phyloP scores from a whole-genome alignment of 2,329 filamentous ascomycete species.

The Nemania serpens region DNA sequence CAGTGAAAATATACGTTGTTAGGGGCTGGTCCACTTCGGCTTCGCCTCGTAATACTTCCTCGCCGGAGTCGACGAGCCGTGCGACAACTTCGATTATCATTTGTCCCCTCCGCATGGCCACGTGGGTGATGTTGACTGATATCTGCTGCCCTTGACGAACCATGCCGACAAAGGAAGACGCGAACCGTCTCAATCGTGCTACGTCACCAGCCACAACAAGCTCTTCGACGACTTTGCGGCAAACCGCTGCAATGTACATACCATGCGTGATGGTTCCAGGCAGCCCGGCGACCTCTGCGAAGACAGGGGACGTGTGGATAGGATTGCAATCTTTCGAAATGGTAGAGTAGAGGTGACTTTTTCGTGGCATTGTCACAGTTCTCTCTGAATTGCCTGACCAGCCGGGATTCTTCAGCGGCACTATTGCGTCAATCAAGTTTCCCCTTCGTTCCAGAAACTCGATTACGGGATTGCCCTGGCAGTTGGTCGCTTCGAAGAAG shows the following conservation, averaged over 20 bases:
- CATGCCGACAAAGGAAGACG: conserved; percentile 95
- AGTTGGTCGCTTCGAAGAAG: conserved; percentile 8
- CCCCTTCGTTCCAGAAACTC: conserved; percentile 26
- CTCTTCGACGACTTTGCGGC: conserved; percentile 92
- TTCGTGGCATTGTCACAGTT: conserved; percentile 87
- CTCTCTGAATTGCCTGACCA: conserved; percentile 90
- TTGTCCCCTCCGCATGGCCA: conserved; percentile 95
- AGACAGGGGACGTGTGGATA: conserved; percentile 95
- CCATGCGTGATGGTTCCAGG: conserved; percentile 97
- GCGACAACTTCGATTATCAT: conserved; percentile 99
- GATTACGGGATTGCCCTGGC: conserved; percentile 22
- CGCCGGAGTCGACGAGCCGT: conserved; percentile 90
- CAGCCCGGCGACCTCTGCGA: conserved; percentile 92
- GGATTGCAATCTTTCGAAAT: conserved; percentile 99
- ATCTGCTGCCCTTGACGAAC: conserved; percentile 95
- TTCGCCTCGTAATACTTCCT: conserved; percentile 93
- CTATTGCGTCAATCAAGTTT: conserved; percentile 62
- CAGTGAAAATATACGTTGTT: conserved; percentile 96
- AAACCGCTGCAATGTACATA: conserved; percentile 98
- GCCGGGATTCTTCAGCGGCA: conserved; percentile 98
- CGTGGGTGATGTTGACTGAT: conserved; percentile 90
- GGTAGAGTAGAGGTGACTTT: conserved; percentile 97
- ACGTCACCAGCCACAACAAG: conserved; percentile 99
- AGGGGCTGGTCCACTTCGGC: conserved; percentile 97
- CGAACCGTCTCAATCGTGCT: conserved; percentile 94